phyloP scores from a whole-genome alignment of 306 rosid species.

The Dryas octopetala region DNA sequence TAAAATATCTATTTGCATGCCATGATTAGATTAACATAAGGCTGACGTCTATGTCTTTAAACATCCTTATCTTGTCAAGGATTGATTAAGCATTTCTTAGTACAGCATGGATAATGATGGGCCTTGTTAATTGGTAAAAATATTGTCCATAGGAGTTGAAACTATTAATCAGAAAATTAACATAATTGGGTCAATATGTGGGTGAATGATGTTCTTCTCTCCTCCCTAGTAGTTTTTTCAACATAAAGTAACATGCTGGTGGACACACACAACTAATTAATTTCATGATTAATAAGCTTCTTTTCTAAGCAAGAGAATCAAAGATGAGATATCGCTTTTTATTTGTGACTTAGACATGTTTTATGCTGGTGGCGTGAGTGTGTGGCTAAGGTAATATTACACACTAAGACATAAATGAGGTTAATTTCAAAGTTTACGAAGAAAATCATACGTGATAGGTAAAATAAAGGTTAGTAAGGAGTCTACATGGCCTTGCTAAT shows the following conservation, averaged over 20 bases:
- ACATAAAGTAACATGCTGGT: slow-evolving; percentile 8
- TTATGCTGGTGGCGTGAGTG: background rate
- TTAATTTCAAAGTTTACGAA: background rate
- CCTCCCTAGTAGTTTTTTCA: background rate
- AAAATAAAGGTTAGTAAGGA: no score
- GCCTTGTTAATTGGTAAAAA: background rate
- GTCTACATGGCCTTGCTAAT: no score
- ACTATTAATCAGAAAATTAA: background rate
- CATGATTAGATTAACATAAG: background rate
- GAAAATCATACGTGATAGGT: no score
- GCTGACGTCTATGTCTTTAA: background rate
- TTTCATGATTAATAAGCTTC: slow-evolving; percentile 10
- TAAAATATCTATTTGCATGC: no score
- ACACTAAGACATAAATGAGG: background rate
- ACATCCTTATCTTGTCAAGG: background rate
- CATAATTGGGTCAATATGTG: slow-evolving; percentile 17
- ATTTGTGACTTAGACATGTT: slow-evolving; percentile 13
- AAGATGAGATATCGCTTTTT: slow-evolving; percentile 12
- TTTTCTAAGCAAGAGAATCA: slow-evolving; percentile 23
- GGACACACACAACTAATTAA: slow-evolving; percentile 26
- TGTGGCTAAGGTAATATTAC: background rate
- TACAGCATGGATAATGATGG: background rate
- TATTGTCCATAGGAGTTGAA: background rate
- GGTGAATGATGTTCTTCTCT: background rate
- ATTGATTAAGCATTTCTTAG: background rate